phyloP scores from a whole-genome alignment of 202 grass and related monocot species.

The Panicum virgatum region DNA sequence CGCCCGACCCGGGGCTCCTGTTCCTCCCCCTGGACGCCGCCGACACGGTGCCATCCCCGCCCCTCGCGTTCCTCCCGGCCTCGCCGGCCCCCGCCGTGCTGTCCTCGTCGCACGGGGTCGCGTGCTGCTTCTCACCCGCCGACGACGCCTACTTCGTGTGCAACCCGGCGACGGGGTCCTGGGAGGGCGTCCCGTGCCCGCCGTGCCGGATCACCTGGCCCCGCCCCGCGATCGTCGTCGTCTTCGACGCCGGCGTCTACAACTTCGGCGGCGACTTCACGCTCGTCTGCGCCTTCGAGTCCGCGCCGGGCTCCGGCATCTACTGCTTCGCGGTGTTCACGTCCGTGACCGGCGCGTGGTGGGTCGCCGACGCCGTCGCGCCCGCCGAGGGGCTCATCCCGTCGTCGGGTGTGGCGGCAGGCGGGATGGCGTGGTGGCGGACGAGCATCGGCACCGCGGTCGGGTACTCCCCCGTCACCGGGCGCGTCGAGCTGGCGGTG shows the following conservation, averaged over 20 bases:
- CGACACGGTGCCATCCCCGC: constrained; percentile 35
- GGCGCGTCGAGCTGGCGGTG: neutral
- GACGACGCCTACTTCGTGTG: constrained; percentile 49
- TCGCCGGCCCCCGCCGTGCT: constrained; percentile 24
- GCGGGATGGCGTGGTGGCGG: constrained; percentile 50
- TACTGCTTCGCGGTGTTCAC: constrained; percentile 64
- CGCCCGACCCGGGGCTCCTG: neutral
- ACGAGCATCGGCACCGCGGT: constrained; percentile 57
- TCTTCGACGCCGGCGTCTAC: constrained; percentile 54
- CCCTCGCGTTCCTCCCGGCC: constrained; percentile 31
- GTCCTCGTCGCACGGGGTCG: constrained; percentile 38
- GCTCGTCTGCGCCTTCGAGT: constrained; percentile 59
- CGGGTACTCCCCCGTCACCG: constrained; percentile 33
- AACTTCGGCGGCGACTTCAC: constrained; percentile 64
- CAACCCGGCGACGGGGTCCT: constrained; percentile 40
- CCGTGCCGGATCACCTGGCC: constrained; percentile 22
- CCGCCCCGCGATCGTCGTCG: constrained; percentile 47
- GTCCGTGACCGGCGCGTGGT: constrained; percentile 45
- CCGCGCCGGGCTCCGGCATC: neutral
- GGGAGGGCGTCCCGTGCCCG: constrained; percentile 41
- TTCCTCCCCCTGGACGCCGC: constrained; percentile 40
- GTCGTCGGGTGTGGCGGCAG: constrained; percentile 39
- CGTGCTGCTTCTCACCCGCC: constrained; percentile 45
- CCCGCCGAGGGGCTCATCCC: constrained; percentile 45
- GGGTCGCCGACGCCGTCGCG: constrained; percentile 29